phyloP scores from a whole-genome alignment of 441 rosid species.

The Gossypium trilobum region DNA sequence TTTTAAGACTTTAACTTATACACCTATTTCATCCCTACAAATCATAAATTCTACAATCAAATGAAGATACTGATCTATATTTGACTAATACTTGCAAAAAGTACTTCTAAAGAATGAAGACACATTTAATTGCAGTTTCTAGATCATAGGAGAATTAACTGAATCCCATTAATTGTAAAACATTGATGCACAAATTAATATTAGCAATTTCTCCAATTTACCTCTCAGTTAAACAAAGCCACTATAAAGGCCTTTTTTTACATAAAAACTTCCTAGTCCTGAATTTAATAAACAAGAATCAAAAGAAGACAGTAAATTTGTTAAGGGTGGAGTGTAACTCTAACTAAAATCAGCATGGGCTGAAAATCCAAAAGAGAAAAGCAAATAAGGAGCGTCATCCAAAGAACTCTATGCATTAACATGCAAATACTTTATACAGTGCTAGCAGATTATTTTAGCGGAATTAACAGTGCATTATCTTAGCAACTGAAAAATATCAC shows the following conservation, averaged over 20 bases:
- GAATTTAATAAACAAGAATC: neutral
- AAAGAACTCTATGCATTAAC: neutral
- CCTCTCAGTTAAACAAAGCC: neutral
- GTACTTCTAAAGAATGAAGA: neutral
- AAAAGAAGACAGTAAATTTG: neutral
- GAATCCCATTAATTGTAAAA: neutral
- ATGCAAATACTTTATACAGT: conserved; percentile 7
- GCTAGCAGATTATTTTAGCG: neutral
- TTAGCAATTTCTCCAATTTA: neutral
- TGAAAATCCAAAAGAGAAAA: neutral
- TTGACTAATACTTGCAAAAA: neutral
- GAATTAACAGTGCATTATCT: neutral
- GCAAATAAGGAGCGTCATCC: neutral
- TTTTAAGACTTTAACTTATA: neutral
- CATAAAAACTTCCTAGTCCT: neutral
- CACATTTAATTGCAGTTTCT: neutral
- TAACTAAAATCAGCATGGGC: conserved; percentile 5
- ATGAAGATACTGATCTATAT: neutral
- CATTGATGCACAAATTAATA: neutral
- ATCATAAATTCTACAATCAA: neutral
- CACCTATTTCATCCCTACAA: neutral
- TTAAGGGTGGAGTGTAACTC: neutral
- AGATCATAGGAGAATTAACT: neutral
- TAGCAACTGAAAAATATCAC: neutral
- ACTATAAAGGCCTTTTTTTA: neutral